phyloP scores from a whole-genome alignment of 2,329 filamentous ascomycete genomes.

The Scortechinia acanthostroma region DNA sequence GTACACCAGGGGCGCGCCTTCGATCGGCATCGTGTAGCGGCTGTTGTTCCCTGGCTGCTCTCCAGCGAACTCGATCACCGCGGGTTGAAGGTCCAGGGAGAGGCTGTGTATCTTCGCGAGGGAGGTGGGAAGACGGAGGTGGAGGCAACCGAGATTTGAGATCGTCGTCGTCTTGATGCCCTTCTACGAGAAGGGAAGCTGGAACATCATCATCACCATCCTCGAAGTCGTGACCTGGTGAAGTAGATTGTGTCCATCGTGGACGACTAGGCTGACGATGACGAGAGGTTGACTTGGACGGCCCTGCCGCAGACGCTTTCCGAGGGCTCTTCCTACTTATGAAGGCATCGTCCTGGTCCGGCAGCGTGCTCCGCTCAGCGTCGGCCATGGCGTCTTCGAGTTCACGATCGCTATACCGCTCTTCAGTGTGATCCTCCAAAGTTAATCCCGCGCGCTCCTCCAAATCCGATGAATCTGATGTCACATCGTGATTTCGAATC shows the following conservation, averaged over 20 bases:
- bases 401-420: constrained; percentile 46
- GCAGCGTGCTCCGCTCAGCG: constrained; percentile 34
- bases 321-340: background rate
- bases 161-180: constrained; percentile 24
- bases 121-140: constrained; percentile 21
- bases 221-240: constrained; percentile 12
- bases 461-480: constrained; percentile 30
- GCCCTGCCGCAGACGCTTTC: background rate
- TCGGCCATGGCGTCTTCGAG: constrained; percentile 46
- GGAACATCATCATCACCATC: constrained; percentile 59
- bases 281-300: background rate
- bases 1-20: background rate
- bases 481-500: constrained; percentile 32
- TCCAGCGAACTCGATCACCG: constrained; percentile 15
- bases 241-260: background rate
- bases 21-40: background rate
- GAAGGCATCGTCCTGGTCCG: constrained; percentile 17
- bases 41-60: background rate
- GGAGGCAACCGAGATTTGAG: constrained; percentile 17
- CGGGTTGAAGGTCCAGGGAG: constrained; percentile 29
- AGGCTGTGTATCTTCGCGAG: constrained; percentile 10
- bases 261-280: background rate
- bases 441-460: constrained; percentile 35
- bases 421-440: constrained; percentile 38
- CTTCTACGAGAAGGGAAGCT: constrained; percentile 53